These are phyloP conservation scores for Boletus bicolor DNA, from an alignment of 768 basidiomycete genomes.

Conservation along the genomic window DNA sequence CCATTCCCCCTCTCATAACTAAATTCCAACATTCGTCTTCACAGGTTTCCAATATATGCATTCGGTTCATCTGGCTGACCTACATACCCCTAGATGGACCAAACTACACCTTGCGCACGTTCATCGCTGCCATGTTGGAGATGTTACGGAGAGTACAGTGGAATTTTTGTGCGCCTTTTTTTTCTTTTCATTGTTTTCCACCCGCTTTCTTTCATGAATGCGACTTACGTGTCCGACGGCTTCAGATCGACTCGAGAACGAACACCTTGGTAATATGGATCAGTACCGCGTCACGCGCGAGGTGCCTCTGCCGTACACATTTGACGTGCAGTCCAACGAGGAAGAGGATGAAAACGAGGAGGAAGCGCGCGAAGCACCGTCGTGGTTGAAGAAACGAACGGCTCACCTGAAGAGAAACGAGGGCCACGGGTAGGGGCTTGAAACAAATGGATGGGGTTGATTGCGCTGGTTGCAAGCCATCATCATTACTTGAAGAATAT, in stretches of 20 bases:
- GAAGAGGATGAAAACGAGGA: slow-evolving; percentile 29
- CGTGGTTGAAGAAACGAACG: background rate
- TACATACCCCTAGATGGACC: slow-evolving; percentile 64
- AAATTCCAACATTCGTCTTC: background rate
- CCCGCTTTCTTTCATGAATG: background rate
- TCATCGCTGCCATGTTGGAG: slow-evolving; percentile 69
- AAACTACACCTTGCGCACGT: slow-evolving; percentile 53
- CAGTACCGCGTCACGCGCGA: slow-evolving; percentile 88
- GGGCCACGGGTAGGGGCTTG: background rate
- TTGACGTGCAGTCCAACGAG: slow-evolving; percentile 47
- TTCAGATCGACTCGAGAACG: slow-evolving; percentile 78
- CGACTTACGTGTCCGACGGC: background rate
- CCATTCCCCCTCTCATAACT: background rate
- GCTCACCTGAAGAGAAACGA: background rate
- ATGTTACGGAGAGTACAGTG: slow-evolving; percentile 80
- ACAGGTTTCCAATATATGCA: slow-evolving; percentile 65
- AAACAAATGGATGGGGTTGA: too few relatives aligned
- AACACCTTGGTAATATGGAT: slow-evolving; percentile 94
- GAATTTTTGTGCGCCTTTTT: slow-evolving; percentile 72
- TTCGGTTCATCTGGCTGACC: slow-evolving; percentile 80
- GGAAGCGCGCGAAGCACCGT: too few relatives aligned
- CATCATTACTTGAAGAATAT: too few relatives aligned
- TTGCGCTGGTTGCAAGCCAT: too few relatives aligned
- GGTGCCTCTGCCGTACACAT: slow-evolving; percentile 74
- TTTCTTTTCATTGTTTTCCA: background rate